Percentiles rank a stretch among this genome's conserved stretches.
phyloP scores from a whole-genome alignment of 2,329 filamentous ascomycete species.

The Tricladium varicosporioides region DNA sequence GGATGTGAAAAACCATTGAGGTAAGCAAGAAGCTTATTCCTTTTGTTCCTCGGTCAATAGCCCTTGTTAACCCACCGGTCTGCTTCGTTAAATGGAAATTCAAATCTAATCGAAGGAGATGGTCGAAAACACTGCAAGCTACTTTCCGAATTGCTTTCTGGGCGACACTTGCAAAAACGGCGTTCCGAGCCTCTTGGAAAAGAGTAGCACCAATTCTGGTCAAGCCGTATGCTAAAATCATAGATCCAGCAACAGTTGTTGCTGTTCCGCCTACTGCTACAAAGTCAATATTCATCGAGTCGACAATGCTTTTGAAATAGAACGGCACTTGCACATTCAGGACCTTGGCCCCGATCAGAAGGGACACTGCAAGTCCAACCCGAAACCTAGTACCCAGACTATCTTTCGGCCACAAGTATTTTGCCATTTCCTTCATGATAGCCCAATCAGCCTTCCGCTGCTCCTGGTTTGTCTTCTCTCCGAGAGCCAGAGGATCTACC shows the following conservation, averaged over 20 bases:
- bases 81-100: conserved; percentile 93
- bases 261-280: conserved; percentile 83
- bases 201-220: conserved; percentile 85
- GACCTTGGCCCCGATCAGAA: conserved; percentile 88
- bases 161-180: conserved; percentile 93
- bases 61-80: conserved; percentile 88
- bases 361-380: conserved; percentile 77
- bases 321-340: conserved; percentile 98
- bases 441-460: conserved; percentile 98
- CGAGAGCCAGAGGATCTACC: conserved; percentile 58
- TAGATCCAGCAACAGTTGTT: conserved; percentile 82
- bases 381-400: conserved; percentile 78
- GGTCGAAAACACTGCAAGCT: conserved; percentile 87
- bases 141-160: conserved; percentile 94
- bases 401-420: conserved; percentile 94
- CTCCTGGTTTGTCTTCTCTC: conserved; percentile 72
- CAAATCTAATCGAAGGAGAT: conserved; percentile 82
- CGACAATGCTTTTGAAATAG: conserved; percentile 98
- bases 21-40: conserved; percentile 96
- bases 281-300: conserved; percentile 96
- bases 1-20: conserved; percentile 97
- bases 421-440: conserved; percentile 96
- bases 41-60: conserved; percentile 95
- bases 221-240: conserved; percentile 90
- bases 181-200: conserved; percentile 92